These are phyloP conservation scores for Coelastrella sp. DNA, from an alignment of 139 green algal species.

Conservation along the genomic window DNA sequence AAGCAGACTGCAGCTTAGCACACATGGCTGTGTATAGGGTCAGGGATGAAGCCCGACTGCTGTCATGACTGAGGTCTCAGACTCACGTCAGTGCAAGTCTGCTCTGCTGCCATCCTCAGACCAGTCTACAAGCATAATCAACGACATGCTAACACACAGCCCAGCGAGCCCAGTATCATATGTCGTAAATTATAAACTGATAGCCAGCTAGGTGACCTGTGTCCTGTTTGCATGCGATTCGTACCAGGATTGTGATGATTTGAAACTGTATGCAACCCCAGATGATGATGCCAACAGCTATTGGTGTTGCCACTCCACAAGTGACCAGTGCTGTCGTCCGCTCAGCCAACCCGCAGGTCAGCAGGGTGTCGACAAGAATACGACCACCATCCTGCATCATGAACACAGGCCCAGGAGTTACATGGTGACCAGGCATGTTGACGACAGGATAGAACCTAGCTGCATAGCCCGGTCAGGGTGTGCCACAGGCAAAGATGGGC, in stretches of 20 bases:
- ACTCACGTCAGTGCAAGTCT: too few relatives aligned
- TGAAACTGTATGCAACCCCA: conserved; percentile 53
- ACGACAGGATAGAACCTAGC: background rate
- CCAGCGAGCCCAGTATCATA: background rate
- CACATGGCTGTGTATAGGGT: too few relatives aligned
- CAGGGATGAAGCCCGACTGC: too few relatives aligned
- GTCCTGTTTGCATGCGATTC: background rate
- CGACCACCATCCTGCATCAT: conserved; percentile 34
- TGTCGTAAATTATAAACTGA: background rate
- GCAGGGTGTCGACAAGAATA: conserved; percentile 58
- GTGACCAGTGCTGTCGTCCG: conserved; percentile 31
- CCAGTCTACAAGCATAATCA: too few relatives aligned
- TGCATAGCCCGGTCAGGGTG: background rate
- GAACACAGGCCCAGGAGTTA: background rate
- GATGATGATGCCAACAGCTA: conserved; percentile 51
- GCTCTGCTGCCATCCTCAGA: too few relatives aligned
- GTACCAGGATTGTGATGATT: conserved; percentile 58
- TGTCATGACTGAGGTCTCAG: too few relatives aligned
- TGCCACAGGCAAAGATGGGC: background rate
- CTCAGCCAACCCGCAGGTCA: conserved; percentile 58
- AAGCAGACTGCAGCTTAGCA: too few relatives aligned
- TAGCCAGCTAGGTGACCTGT: too few relatives aligned
- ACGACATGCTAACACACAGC: background rate
- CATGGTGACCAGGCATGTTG: background rate
- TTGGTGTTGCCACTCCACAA: conserved; percentile 51